These are phyloP conservation scores for Abrus pulchellus DNA, from an alignment of 306 rosid species.

Conservation along the genomic window DNA sequence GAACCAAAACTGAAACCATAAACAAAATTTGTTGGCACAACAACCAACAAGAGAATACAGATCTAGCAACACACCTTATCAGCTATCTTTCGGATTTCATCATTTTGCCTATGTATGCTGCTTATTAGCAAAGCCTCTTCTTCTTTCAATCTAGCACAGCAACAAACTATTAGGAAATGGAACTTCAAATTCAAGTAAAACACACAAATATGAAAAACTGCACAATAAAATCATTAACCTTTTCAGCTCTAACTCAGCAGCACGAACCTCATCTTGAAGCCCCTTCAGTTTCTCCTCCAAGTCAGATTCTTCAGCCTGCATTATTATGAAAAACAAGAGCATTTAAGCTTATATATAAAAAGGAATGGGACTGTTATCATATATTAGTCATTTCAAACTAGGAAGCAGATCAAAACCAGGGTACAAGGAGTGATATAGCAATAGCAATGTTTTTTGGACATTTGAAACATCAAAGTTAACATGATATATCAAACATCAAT, in stretches of 20 bases:
- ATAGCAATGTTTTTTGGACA: no score
- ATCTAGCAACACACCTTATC: constrained; percentile 57
- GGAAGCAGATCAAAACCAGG: background rate
- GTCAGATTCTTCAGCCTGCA: constrained; percentile 86
- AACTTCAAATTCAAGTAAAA: constrained; percentile 48
- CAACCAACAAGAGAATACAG: no score
- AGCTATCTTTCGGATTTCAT: constrained; percentile 56
- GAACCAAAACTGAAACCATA: no score
- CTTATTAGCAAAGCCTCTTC: constrained; percentile 62
- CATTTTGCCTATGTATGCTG: constrained; percentile 40
- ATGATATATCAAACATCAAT: no score
- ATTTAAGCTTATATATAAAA: background rate
- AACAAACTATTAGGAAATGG: constrained; percentile 44
- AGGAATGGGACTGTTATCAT: constrained; percentile 7
- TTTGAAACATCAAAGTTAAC: no score
- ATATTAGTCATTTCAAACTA: constrained; percentile 16
- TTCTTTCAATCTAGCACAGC: constrained; percentile 69
- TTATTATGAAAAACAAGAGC: constrained; percentile 35
- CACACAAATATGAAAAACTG: constrained; percentile 32
- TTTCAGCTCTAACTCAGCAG: constrained; percentile 55
- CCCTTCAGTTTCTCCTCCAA: constrained; percentile 68
- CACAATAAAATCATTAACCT: constrained; percentile 57
- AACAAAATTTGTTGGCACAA: no score
- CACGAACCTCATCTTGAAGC: constrained; percentile 64
- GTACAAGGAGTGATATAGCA: background rate